Conservation (phyloP, 192 early-diverging fungal genomes). For the Linnemannia hyalina region DNA sequence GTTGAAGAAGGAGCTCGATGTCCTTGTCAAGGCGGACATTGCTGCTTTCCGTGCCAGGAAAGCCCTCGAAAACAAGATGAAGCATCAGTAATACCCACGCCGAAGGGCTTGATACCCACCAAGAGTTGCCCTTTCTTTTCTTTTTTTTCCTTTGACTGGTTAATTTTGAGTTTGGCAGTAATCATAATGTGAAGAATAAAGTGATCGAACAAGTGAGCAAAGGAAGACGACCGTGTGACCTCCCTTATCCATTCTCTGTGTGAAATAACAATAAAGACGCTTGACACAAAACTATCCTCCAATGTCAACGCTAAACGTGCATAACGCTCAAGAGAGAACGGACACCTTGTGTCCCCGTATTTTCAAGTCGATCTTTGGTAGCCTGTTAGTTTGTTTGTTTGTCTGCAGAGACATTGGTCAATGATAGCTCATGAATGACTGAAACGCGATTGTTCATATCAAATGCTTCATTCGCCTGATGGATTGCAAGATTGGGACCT, state of each 20-base stretch:
- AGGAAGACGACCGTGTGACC: background rate
- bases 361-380: conserved; percentile 6
- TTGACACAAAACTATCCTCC: background rate
- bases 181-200: background rate
- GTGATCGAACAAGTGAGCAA: background rate
- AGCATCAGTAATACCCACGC: background rate
- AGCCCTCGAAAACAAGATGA: conserved; percentile 17
- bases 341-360: background rate
- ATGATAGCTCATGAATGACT: too few relatives aligned
- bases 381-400: background rate
- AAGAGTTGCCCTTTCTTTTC: too few relatives aligned
- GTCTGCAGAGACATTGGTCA: too few relatives aligned
- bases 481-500: too few relatives aligned
- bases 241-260: background rate
- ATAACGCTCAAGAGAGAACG: background rate
- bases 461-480: background rate
- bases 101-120: too few relatives aligned
- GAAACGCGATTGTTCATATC: too few relatives aligned
- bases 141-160: too few relatives aligned
- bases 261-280: background rate
- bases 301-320: background rate
- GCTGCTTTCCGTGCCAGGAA: conserved; percentile 61
- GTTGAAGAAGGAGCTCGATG: conserved; percentile 72
- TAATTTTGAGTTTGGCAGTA: background rate
- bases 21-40: conserved; percentile 67